Conservation (phyloP, 2,329 filamentous ascomycete species). For the Scolecobasidium constrictum region DNA sequence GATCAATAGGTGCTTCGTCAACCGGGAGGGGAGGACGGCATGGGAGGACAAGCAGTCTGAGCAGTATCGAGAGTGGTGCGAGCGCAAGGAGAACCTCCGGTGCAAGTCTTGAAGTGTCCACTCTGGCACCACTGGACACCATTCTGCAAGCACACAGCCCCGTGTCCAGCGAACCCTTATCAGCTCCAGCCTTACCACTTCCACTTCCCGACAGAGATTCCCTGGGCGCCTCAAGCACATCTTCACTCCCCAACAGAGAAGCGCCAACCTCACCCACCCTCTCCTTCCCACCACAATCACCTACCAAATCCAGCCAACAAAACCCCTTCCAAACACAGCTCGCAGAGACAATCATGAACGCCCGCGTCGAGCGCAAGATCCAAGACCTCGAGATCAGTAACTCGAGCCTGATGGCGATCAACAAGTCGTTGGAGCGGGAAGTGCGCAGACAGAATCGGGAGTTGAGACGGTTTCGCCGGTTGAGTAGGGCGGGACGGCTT, state of each 20-base stretch:
- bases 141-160: not conserved
- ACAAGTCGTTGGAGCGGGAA: slow-evolving; percentile 82
- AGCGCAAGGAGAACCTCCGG: slow-evolving; percentile 3
- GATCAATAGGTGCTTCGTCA: slow-evolving; percentile 1
- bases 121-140: slow-evolving; percentile 1
- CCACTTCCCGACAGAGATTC: not conserved
- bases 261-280: slow-evolving; percentile 14
- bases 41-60: slow-evolving; percentile 7
- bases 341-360: slow-evolving; percentile 74
- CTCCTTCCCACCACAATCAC: slow-evolving; percentile 37
- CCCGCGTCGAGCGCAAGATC: slow-evolving; percentile 85
- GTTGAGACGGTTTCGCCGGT: slow-evolving; percentile 70
- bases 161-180: not conserved
- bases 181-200: not conserved
- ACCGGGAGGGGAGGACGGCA: not conserved
- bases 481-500: slow-evolving; percentile 60
- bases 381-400: slow-evolving; percentile 95
- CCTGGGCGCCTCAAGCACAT: not conserved
- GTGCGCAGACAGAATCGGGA: slow-evolving; percentile 86
- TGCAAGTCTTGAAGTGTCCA: slow-evolving; percentile 4
- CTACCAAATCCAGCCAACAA: slow-evolving; percentile 38
- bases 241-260: not conserved
- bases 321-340: slow-evolving; percentile 40
- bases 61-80: slow-evolving; percentile 7
- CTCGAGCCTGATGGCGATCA: slow-evolving; percentile 88